Conservation (phyloP, 139 green algal genomes). For the Closterium sp. region DNA sequence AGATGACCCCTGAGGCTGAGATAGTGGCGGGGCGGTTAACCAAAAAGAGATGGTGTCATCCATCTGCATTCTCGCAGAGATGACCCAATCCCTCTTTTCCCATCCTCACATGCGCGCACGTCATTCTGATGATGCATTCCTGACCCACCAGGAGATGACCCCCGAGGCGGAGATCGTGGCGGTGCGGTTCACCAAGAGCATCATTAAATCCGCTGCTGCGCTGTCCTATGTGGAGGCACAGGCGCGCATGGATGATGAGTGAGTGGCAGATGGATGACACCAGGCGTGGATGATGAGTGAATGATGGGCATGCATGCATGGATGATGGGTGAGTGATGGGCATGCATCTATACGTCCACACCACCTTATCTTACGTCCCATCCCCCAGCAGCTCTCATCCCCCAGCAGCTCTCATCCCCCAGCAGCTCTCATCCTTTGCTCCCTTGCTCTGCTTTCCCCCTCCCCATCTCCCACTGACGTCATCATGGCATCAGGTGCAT, state of each 20-base stretch:
- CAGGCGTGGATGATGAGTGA: no score
- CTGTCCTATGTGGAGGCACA: conserved; percentile 93
- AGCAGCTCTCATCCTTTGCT: no score
- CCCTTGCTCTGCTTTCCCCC: no score
- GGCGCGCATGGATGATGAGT: conserved; percentile 81
- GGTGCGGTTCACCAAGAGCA: conserved; percentile 73
- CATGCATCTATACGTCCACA: conserved; percentile 62
- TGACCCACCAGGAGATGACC: conserved; percentile 55
- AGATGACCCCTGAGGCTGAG: no score
- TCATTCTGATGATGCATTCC: no score
- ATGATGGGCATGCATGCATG: not conserved
- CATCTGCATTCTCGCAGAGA: no score
- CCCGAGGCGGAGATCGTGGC: conserved; percentile 33
- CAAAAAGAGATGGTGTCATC: no score
- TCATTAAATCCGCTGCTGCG: conserved; percentile 78
- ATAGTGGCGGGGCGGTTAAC: conserved; percentile 65
- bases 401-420: no score
- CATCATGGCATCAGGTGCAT: not conserved
- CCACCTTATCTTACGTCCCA: no score
- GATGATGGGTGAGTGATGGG: conserved; percentile 73
- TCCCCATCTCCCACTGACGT: not conserved
- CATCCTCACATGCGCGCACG: no score
- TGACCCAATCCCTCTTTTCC: no score
- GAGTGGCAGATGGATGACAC: not conserved
- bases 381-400: no score